phyloP scores from a whole-genome alignment of 768 basidiomycete species.

The Hortiboletus flavorubellus region DNA sequence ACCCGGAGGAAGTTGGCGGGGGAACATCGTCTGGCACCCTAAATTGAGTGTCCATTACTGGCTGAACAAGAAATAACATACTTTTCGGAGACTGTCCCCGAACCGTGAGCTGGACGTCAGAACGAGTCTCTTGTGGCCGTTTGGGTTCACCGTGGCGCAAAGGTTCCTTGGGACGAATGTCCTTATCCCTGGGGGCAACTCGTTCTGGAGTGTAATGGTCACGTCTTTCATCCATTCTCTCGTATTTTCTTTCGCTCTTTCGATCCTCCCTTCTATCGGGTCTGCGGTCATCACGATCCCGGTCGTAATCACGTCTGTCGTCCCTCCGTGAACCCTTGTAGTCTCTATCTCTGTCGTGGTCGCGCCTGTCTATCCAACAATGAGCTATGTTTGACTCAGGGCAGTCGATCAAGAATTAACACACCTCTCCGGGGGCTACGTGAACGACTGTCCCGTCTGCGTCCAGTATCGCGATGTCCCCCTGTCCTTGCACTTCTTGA shows the following conservation, averaged over 20 bases:
- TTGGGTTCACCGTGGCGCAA: constrained; percentile 23
- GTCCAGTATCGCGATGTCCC: constrained; percentile 33
- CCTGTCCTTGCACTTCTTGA: constrained; percentile 34
- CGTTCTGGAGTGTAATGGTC: constrained; percentile 40
- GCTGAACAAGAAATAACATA: constrained; percentile 5
- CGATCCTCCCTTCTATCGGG: constrained; percentile 33
- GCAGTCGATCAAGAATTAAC: not conserved
- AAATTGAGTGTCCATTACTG: not conserved
- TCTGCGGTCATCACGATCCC: constrained; percentile 32
- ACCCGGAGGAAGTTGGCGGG: constrained; percentile 19
- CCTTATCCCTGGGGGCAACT: constrained; percentile 31
- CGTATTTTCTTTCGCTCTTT: constrained; percentile 30
- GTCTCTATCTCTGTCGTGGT: constrained; percentile 37
- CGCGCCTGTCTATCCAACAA: constrained; percentile 32
- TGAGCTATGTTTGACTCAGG: not conserved
- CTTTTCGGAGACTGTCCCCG: constrained; percentile 12
- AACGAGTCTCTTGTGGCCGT: constrained; percentile 16
- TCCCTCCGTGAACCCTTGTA: constrained; percentile 35
- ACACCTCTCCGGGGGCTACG: constrained; percentile 35
- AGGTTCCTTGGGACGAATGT: constrained; percentile 22
- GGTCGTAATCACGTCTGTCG: constrained; percentile 30
- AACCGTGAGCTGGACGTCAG: constrained; percentile 11
- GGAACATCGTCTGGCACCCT: constrained; percentile 6
- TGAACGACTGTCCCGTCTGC: constrained; percentile 40
- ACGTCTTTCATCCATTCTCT: constrained; percentile 37